phyloP scores from a whole-genome alignment of 163 green algal genomes.

The Scenedesmus sp. region DNA sequence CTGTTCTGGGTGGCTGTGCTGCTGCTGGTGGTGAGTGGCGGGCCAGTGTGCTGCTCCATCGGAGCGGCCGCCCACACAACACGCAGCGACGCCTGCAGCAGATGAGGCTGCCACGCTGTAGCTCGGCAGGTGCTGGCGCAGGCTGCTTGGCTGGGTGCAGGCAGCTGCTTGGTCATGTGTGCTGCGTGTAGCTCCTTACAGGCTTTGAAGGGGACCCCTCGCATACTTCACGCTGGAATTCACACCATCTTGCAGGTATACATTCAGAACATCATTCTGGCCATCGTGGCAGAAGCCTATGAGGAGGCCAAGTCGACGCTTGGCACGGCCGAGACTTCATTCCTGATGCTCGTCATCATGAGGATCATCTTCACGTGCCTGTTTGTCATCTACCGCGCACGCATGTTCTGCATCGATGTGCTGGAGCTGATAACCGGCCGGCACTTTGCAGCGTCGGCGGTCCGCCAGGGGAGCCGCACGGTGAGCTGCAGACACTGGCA shows the following conservation, averaged over 20 bases:
- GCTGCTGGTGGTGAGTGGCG: slow-evolving; percentile 27
- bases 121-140: too few species aligned
- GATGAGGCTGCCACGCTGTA: too few species aligned
- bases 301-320: slow-evolving; percentile 52
- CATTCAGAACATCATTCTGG: slow-evolving; percentile 53
- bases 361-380: slow-evolving; percentile 28
- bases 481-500: background rate
- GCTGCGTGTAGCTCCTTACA: background rate
- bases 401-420: slow-evolving; percentile 26
- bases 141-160: background rate
- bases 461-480: background rate
- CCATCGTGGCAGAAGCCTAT: slow-evolving; percentile 58
- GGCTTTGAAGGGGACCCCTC: too few species aligned
- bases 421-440: background rate
- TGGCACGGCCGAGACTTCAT: slow-evolving; percentile 48
- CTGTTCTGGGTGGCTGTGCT: slow-evolving; percentile 56
- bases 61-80: too few species aligned
- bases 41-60: background rate
- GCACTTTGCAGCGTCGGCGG: background rate
- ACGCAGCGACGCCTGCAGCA: too few species aligned
- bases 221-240: background rate
- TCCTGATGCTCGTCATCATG: slow-evolving; percentile 52
- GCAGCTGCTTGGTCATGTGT: background rate
- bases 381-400: slow-evolving; percentile 18
- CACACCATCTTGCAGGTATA: slow-evolving; percentile 1